phyloP scores from a whole-genome alignment of 2,329 filamentous ascomycete species.

The Hyphodiscus sp. region DNA sequence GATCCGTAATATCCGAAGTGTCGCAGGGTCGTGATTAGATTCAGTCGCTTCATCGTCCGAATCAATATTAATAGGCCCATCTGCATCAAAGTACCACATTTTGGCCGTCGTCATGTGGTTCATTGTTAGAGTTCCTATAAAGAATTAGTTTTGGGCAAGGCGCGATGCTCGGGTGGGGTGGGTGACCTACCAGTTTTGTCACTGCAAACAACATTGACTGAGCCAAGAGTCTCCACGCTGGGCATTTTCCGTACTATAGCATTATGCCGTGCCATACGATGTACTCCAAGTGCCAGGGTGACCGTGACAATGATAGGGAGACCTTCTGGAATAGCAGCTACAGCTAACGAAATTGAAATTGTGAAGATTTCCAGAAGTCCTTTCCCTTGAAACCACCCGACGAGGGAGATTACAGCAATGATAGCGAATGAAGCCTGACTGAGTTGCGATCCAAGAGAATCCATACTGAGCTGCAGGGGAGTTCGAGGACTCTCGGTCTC shows the following conservation, averaged over 20 bases:
- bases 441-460: slow-evolving; percentile 89
- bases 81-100: slow-evolving; percentile 85
- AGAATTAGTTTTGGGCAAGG: slow-evolving; percentile 16
- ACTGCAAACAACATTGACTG: slow-evolving; percentile 99
- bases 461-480: slow-evolving; percentile 92
- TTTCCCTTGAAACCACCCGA: slow-evolving; percentile 87
- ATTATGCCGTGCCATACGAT: slow-evolving; percentile 91
- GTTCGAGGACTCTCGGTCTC: slow-evolving; percentile 94
- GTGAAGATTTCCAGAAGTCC: slow-evolving; percentile 91
- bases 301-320: slow-evolving; percentile 98
- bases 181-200: slow-evolving; percentile 74
- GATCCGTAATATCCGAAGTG: slow-evolving; percentile 76
- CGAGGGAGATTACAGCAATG: slow-evolving; percentile 85
- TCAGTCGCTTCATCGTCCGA: slow-evolving; percentile 49
- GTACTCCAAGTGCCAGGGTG: slow-evolving; percentile 86
- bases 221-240: slow-evolving; percentile 93
- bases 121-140: slow-evolving; percentile 75
- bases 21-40: slow-evolving; percentile 61
- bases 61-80: slow-evolving; percentile 39
- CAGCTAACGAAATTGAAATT: slow-evolving; percentile 92
- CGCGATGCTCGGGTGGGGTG: neutral
- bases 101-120: slow-evolving; percentile 98
- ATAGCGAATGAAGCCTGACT: slow-evolving; percentile 96
- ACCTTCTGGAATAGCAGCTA: slow-evolving; percentile 93
- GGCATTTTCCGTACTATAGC: slow-evolving; percentile 94